A percentile compares a stretch with the other conserved stretches of the same genome.
Evolutionary conservation across 2,329 filamentous ascomycete species (phyloP).

Genomic region (Uncinocarpus reesii): DNA sequence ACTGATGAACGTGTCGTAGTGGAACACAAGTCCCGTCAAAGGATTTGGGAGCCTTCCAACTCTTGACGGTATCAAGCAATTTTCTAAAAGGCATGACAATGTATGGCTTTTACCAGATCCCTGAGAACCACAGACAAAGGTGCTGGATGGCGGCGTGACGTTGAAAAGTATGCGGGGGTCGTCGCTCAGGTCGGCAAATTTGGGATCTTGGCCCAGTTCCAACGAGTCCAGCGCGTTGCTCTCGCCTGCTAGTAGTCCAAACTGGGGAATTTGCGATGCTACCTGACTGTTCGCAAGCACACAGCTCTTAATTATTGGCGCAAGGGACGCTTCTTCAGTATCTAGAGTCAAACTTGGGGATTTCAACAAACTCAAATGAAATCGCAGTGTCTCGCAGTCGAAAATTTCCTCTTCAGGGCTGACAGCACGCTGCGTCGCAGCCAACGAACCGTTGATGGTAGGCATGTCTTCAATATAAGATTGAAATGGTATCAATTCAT

Average conservation of each 20-base stretch:
- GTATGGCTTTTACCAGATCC: constrained; percentile 54
- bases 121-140: constrained; percentile 55
- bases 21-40: constrained; percentile 53
- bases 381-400: too few relatives aligned
- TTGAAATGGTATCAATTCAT: too few relatives aligned
- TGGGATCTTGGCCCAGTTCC: neutral
- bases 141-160: constrained; percentile 43
- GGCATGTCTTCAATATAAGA: too few relatives aligned
- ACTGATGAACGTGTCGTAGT: constrained; percentile 50
- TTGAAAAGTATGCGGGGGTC: constrained; percentile 6
- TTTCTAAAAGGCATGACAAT: constrained; percentile 38
- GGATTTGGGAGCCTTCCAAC: constrained; percentile 43
- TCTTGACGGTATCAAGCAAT: constrained; percentile 42
- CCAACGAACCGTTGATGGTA: too few relatives aligned
- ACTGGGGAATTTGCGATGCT: too few relatives aligned
- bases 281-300: too few relatives aligned
- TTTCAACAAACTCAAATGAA: too few relatives aligned
- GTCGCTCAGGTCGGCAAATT: neutral
- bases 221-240: neutral
- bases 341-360: too few relatives aligned
- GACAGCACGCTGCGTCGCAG: too few relatives aligned
- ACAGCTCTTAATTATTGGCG: too few relatives aligned
- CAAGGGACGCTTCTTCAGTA: too few relatives aligned
- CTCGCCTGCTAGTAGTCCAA: neutral
- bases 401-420: too few relatives aligned